phyloP scores from a whole-genome alignment of 2,329 filamentous ascomycete genomes.

The Celoporthe dispersa region DNA sequence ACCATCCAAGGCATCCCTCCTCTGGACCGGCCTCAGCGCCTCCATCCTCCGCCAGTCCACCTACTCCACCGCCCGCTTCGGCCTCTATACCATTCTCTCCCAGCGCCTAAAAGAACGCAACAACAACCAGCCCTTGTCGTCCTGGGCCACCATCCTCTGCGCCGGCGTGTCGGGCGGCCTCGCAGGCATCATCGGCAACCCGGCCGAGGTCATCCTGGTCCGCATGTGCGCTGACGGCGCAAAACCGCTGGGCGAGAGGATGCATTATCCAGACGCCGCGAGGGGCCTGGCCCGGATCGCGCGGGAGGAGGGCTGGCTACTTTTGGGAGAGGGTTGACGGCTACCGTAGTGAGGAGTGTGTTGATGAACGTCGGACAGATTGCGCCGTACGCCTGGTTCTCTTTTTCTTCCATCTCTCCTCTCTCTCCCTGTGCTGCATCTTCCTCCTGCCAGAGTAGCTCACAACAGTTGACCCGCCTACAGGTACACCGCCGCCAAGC shows the following conservation, averaged over 20 bases:
- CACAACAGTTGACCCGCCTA: background rate
- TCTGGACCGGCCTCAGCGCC: conserved; percentile 49
- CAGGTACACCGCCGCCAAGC: conserved; percentile 42
- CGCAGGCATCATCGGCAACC: conserved; percentile 51
- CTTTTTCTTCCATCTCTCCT: background rate
- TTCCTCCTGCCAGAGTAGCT: background rate
- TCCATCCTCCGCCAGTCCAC: conserved; percentile 50
- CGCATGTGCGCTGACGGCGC: conserved; percentile 53
- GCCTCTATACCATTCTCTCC: conserved; percentile 45
- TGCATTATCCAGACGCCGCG: conserved; percentile 45
- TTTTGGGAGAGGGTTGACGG: conserved; percentile 44
- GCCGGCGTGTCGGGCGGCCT: conserved; percentile 47
- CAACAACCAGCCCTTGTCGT: conserved; percentile 38
- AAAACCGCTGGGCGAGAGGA: conserved; percentile 41
- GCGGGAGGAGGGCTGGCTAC: conserved; percentile 44
- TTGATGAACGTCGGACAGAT: conserved; percentile 53
- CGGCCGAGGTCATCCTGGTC: conserved; percentile 48
- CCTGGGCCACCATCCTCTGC: conserved; percentile 42
- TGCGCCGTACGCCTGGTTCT: conserved; percentile 42
- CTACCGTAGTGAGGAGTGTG: conserved; percentile 48
- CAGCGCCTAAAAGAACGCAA: conserved; percentile 34
- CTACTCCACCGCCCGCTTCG: conserved; percentile 51
- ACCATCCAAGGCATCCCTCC: conserved; percentile 41
- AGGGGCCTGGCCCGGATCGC: conserved; percentile 41
- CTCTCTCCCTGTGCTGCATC: background rate